These are phyloP conservation scores for Globisporangium cylindrosporum DNA, from an alignment of 352 stramenopile genomes.

Conservation along the genomic window DNA sequence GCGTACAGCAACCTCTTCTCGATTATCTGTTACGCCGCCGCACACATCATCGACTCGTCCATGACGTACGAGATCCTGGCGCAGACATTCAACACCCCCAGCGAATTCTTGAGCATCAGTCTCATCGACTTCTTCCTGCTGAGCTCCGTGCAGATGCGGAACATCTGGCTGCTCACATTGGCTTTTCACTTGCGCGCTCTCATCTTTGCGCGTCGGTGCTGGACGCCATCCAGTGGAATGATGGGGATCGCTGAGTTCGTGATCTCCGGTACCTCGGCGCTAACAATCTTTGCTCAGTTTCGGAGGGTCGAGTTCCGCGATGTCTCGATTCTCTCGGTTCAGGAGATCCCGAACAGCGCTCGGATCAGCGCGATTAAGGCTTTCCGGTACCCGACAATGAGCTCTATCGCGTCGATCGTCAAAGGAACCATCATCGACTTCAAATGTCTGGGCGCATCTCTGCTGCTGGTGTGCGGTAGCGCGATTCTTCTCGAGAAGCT, in stretches of 20 bases:
- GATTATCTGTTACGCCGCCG: not conserved
- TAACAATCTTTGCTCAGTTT: slow-evolving; percentile 15
- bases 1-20: slow-evolving; percentile 1
- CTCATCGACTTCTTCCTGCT: not conserved
- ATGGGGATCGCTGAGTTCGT: slow-evolving; percentile 20
- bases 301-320: not conserved
- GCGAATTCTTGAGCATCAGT: not conserved
- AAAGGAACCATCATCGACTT: not conserved
- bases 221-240: slow-evolving; percentile 17
- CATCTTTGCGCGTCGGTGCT: not conserved
- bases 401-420: not conserved
- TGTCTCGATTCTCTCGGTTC: not conserved
- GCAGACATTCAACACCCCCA: not conserved
- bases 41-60: slow-evolving; percentile 3
- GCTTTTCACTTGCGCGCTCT: slow-evolving; percentile 11
- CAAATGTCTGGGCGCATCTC: not conserved
- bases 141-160: slow-evolving; percentile 9
- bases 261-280: slow-evolving; percentile 15
- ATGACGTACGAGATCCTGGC: slow-evolving; percentile 3
- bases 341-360: not conserved
- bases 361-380: not conserved
- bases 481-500: not conserved
- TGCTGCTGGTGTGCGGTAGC: not conserved
- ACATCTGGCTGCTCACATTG: slow-evolving; percentile 16
- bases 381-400: not conserved